Evolutionary conservation across 2,329 filamentous ascomycete species (phyloP), one percentile per base, ranked within the genome.

Genomic region (Claviceps spartinae): DNA sequence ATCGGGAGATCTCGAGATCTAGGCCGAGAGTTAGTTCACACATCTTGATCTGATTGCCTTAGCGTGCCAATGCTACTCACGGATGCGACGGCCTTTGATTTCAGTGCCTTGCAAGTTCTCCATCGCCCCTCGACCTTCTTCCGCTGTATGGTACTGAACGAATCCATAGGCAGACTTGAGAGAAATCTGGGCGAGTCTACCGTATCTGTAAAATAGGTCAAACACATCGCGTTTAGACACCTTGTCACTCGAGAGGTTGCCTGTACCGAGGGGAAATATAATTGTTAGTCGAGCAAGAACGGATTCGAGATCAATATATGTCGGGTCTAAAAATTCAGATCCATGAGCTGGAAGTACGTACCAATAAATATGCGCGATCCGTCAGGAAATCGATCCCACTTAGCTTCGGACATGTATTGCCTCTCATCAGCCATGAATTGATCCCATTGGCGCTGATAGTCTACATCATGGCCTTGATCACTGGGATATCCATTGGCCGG

Each of bases 161-260:
- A 97, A 98, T 1, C 93, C 93, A 67, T 95, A 97, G 1, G 90
- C 90, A 58, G 93, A 89, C 67, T 97, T 97, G 60, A 97, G 88
- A 1, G 89, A 95, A 54, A 97, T 93, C 65, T 98, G 93, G 2
- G 90, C 91, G 47, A 98, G 74, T 55, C 83, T 84, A 51, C 93
- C 93, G 64, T 88, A 90, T 53, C 77, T 78, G 63, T 89, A 82
- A 64, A 98, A 97, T 18, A 91, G 77, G 63, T 95, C 85, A 68
- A 95, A 97, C 8, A 97, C 82, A 67, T 97, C 90, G 58, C 86
- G 81, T 69, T 97, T 97, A 6, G 88, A 93, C 14, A 95, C 90
- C 63, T 90, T 84, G 65, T 97, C 91, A 50, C 86, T 91, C 1
- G 89, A 90, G 11, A 98, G 76, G 64, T 97, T 98, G 51, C 90